phyloP scores from a whole-genome alignment of 2,329 filamentous ascomycete genomes.

The Hypocrella siamensis region DNA sequence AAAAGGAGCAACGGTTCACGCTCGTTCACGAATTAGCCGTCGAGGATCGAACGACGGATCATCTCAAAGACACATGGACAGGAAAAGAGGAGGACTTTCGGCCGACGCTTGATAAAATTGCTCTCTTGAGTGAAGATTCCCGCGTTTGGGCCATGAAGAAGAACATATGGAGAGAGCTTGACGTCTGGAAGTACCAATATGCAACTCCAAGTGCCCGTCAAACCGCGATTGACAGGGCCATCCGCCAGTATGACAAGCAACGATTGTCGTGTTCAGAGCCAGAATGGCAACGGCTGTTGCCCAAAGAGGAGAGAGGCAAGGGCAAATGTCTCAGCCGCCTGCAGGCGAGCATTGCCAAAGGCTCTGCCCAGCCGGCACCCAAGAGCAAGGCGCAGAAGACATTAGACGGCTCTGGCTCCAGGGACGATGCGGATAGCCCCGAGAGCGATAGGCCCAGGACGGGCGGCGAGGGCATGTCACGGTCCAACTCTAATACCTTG shows the following conservation, averaged over 20 bases:
- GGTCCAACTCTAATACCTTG: conserved; percentile 35
- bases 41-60: conserved; percentile 31
- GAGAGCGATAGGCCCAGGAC: conserved; percentile 14
- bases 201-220: conserved; percentile 37
- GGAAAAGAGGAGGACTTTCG: conserved; percentile 38
- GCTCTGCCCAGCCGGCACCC: conserved; percentile 27
- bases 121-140: conserved; percentile 29
- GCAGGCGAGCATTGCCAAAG: conserved; percentile 41
- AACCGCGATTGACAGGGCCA: conserved; percentile 43
- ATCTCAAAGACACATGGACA: conserved; percentile 33
- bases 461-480: conserved; percentile 27
- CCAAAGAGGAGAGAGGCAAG: conserved; percentile 37
- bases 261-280: conserved; percentile 38
- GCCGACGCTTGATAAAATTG: conserved; percentile 40
- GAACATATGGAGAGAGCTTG: conserved; percentile 45
- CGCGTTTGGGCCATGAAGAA: conserved; percentile 41
- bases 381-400: conserved; percentile 34
- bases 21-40: conserved; percentile 47
- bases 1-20: conserved; percentile 34
- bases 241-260: conserved; percentile 43
- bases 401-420: conserved; percentile 28
- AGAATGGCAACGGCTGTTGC: conserved; percentile 46
- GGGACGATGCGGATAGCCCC: conserved; percentile 18
- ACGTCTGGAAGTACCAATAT: conserved; percentile 48
- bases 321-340: conserved; percentile 47